These are phyloP conservation scores for Planoprotostelium fungivorum DNA, from an alignment of 78 protist species.

Conservation along the genomic window DNA sequence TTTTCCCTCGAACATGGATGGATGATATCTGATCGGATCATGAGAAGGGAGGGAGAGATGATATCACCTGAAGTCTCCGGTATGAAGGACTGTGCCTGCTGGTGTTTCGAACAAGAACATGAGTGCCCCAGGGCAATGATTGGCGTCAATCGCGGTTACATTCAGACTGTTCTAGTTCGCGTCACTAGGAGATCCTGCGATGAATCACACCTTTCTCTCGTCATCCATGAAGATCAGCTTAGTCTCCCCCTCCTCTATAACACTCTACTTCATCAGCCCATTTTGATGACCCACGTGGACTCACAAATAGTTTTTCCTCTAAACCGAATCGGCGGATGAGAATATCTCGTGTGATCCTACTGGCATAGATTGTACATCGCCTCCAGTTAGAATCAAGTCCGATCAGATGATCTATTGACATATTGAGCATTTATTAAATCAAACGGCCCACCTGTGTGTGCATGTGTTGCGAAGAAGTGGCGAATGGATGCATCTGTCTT, in stretches of 20 bases:
- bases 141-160: slow-evolving; percentile 35
- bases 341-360: background rate
- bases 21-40: too few relatives aligned
- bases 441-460: background rate
- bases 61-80: slow-evolving; percentile 65
- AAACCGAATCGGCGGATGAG: background rate
- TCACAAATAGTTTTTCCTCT: background rate
- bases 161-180: background rate
- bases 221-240: background rate
- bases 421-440: background rate
- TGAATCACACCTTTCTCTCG: background rate
- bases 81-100: slow-evolving; percentile 33
- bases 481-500: background rate
- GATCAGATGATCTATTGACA: background rate
- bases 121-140: slow-evolving; percentile 63
- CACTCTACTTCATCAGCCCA: background rate
- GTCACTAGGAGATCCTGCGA: background rate
- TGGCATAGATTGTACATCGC: background rate
- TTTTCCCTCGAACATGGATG: too few relatives aligned
- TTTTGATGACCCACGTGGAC: background rate
- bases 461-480: background rate
- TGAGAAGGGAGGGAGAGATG: background rate
- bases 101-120: slow-evolving; percentile 48
- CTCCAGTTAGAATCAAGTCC: background rate
- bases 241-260: background rate